Base-by-base conservation (phyloP, 2,329 filamentous ascomycete genomes). In the Geoglossum cookeanum region DNA sequence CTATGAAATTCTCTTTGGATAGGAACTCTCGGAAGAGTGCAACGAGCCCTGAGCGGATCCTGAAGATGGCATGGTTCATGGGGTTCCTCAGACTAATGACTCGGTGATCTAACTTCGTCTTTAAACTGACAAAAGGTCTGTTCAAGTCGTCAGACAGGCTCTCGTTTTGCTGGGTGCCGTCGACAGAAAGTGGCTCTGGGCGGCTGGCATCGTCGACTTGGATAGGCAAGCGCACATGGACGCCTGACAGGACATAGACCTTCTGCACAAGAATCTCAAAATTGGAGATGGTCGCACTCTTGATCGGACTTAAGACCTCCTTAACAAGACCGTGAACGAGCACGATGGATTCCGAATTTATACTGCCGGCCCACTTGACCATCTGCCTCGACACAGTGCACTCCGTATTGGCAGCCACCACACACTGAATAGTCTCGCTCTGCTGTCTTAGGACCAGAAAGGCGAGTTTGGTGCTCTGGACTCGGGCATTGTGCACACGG, bases 31-130 rank as follows among this genome's bases (percentile, higher is more conserved):
- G 75, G 70, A 94, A 94, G 11, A 92, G 75, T 60, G 78, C 75
- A 60, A 79, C 77, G 44, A 86, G 80, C 58, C 78, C 81, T 65
- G 75, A 75, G 62, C 80, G 83, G 65, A 84, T 80, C 65, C 75
- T 70, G 75, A 91, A 91, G 65, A 89, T 88, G 59, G 90, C 88
- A 68, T 94, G 87, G 72, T 92, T 94, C 60, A 94, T 85, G 60
- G 89, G 87, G 0, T 88, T 87, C 58, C 92, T 84, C 67, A 96
- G 85, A 73, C 96, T 90, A 74, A 98, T 85, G 56, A 87, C 87
- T 59, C 87, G 83, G 77, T 97, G 95, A 75, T 94, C 85, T 55
- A 96, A 79, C 63, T 91, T 83, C 1, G 88, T 94, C 66, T 83
- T 81, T 69, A 97, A 80, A 60, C 80, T 85, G 33, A 94, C 90